These are phyloP conservation scores for Plasmodium vivax DNA, from an alignment of 169 alveolate genomes.

Conservation along the genomic window DNA sequence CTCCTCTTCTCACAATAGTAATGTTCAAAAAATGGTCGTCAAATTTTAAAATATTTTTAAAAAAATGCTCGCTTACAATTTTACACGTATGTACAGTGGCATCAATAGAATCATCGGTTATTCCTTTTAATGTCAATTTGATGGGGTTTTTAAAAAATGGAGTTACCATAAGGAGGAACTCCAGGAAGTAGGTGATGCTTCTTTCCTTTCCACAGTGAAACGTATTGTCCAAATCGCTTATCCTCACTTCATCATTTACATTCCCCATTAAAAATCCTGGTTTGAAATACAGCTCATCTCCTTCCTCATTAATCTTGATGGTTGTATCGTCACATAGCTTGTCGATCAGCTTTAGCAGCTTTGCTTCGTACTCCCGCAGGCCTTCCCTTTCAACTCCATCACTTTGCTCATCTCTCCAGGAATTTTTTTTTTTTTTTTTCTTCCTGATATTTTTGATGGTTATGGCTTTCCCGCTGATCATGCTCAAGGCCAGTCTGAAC, in stretches of 20 bases:
- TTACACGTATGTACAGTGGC: slow-evolving; percentile 57
- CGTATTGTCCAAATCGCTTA: slow-evolving; percentile 17
- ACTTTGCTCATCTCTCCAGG: not conserved
- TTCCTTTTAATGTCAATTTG: slow-evolving; percentile 67
- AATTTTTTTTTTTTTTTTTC: not conserved
- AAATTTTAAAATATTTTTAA: slow-evolving; percentile 56
- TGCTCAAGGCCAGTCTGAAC: slow-evolving; percentile 56
- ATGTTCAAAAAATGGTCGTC: slow-evolving; percentile 52
- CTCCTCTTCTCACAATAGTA: slow-evolving; percentile 62
- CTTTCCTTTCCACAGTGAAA: slow-evolving; percentile 76
- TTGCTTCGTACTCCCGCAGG: slow-evolving; percentile 64
- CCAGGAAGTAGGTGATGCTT: slow-evolving; percentile 62
- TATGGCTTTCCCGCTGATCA: slow-evolving; percentile 70
- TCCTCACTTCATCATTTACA: slow-evolving; percentile 47
- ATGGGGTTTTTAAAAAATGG: slow-evolving; percentile 74
- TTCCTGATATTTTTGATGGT: slow-evolving; percentile 60
- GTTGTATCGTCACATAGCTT: slow-evolving; percentile 73
- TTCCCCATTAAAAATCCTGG: slow-evolving; percentile 76
- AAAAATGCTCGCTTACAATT: slow-evolving; percentile 61
- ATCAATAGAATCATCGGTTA: slow-evolving; percentile 71
- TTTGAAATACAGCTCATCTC: slow-evolving; percentile 67
- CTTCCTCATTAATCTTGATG: slow-evolving; percentile 59
- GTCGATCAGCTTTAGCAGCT: slow-evolving; percentile 54
- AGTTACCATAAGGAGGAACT: slow-evolving; percentile 66
- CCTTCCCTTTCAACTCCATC: slow-evolving; percentile 26